Evolutionary conservation across 1,284 basidiomycete species (phyloP).

Genomic region (Chondrostereum purpureum): DNA sequence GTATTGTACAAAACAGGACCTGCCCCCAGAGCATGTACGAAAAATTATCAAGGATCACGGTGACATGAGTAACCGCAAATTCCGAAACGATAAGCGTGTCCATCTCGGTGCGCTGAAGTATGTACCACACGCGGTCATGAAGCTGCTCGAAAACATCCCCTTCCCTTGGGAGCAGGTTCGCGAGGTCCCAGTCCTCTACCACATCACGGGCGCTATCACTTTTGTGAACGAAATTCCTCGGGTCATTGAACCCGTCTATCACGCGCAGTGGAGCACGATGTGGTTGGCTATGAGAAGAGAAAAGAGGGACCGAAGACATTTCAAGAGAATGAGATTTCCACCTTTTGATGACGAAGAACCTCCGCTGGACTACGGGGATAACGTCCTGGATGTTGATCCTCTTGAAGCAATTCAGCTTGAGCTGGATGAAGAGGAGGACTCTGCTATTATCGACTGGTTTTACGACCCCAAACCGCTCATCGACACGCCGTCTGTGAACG

Average conservation of each 20-base stretch:
- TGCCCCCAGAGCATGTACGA: slow-evolving; percentile 90
- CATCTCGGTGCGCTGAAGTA: slow-evolving; percentile 98
- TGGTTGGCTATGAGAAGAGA: slow-evolving; percentile 99
- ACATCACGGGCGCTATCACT: slow-evolving; percentile 99
- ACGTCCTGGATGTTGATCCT: slow-evolving; percentile 96
- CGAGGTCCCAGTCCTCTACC: slow-evolving; percentile 94
- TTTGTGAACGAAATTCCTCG: slow-evolving; percentile 98
- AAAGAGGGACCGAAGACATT: slow-evolving; percentile 97
- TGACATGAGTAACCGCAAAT: slow-evolving; percentile 95
- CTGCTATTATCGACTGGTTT: slow-evolving; percentile 97
- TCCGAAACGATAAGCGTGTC: slow-evolving; percentile 97
- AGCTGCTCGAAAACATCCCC: slow-evolving; percentile 97
- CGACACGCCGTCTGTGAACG: slow-evolving; percentile 86
- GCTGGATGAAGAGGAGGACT: slow-evolving; percentile 90
- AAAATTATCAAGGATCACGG: slow-evolving; percentile 99
- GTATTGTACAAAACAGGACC: slow-evolving; percentile 46
- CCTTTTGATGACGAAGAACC: slow-evolving; percentile 99
- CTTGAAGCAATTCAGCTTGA: slow-evolving; percentile 98
- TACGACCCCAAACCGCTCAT: slow-evolving; percentile 95
- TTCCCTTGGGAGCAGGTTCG: slow-evolving; percentile 99
- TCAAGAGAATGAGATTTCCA: slow-evolving; percentile 99
- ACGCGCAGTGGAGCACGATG: slow-evolving; percentile 99
- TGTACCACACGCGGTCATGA: slow-evolving; percentile 98
- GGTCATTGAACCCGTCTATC: slow-evolving; percentile 95
- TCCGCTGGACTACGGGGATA: slow-evolving; percentile 97